phyloP scores from a whole-genome alignment of 768 basidiomycete genomes.

The Leccinum obscurum region DNA sequence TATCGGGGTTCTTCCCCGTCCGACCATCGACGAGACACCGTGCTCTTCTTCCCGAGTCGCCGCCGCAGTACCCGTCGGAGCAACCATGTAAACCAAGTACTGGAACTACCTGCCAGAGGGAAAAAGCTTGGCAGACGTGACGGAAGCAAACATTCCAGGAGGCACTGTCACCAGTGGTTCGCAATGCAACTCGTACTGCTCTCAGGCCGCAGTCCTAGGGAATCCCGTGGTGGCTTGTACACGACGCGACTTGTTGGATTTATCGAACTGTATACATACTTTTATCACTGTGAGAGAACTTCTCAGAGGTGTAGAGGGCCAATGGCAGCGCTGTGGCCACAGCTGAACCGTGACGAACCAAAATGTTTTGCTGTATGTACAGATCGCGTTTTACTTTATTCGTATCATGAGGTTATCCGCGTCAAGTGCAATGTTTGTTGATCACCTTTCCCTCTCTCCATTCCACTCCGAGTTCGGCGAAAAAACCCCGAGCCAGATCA shows the following conservation, averaged over 20 bases:
- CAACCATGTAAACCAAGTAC: not conserved
- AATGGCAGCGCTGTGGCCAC: no score
- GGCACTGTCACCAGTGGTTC: not conserved
- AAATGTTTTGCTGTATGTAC: no score
- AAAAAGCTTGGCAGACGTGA: not conserved
- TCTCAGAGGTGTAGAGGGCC: no score
- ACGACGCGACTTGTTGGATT: not conserved
- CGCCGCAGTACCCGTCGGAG: not conserved
- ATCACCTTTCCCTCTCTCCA: no score
- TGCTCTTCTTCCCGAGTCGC: not conserved
- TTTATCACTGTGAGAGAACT: not conserved
- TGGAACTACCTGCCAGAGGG: not conserved
- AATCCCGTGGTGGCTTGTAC: not conserved
- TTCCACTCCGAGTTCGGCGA: no score
- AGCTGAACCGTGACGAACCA: no score
- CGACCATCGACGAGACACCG: not conserved
- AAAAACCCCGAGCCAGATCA: no score
- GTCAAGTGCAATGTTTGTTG: no score
- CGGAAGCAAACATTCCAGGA: not conserved
- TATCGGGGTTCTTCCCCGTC: no score
- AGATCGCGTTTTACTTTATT: no score
- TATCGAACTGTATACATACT: not conserved
- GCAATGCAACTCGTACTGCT: no score
- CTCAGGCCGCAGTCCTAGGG: not conserved
- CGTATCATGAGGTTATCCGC: no score